Evolutionary conservation across 129 eudicot species (phyloP).

Genomic region (Smallanthus sonchifolius): DNA sequence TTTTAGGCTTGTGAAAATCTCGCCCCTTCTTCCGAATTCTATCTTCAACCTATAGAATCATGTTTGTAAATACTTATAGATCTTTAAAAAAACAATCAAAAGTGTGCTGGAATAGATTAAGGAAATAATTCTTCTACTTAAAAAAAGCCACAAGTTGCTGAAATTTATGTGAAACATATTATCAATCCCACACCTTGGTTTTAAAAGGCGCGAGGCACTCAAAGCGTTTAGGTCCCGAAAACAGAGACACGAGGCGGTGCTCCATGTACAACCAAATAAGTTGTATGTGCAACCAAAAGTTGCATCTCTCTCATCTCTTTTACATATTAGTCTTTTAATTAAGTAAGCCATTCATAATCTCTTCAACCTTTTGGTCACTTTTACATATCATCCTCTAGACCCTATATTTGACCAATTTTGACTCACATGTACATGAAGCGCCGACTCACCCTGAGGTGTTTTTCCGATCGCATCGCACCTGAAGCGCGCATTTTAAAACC

Average conservation of each 20-base stretch:
- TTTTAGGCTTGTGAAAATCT: conserved; percentile 73
- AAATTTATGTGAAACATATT: not conserved
- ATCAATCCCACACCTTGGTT: not conserved
- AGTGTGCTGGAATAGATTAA: not conserved
- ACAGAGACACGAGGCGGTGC: not conserved
- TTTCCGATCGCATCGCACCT: too few species aligned
- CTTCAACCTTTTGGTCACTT: too few species aligned
- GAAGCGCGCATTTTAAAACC: not conserved
- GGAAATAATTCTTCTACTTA: conserved; percentile 45
- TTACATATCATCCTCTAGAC: not conserved
- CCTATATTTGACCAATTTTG: not conserved
- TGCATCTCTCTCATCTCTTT: not conserved
- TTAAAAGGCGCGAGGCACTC: not conserved
- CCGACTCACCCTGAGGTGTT: not conserved
- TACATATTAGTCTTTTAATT: not conserved
- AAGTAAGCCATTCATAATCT: not conserved
- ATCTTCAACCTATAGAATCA: conserved; percentile 65
- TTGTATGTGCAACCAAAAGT: not conserved
- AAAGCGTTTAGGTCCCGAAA: not conserved
- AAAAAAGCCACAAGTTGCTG: conserved; percentile 3
- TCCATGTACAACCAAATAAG: not conserved
- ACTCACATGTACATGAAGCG: not conserved
- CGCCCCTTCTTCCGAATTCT: conserved; percentile 75
- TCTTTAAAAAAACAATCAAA: not conserved
- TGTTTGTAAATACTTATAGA: conserved; percentile 8